Evolutionary conservation across 2,329 filamentous ascomycete species (phyloP).

Genomic region (Calonectria pseudoturangicola): DNA sequence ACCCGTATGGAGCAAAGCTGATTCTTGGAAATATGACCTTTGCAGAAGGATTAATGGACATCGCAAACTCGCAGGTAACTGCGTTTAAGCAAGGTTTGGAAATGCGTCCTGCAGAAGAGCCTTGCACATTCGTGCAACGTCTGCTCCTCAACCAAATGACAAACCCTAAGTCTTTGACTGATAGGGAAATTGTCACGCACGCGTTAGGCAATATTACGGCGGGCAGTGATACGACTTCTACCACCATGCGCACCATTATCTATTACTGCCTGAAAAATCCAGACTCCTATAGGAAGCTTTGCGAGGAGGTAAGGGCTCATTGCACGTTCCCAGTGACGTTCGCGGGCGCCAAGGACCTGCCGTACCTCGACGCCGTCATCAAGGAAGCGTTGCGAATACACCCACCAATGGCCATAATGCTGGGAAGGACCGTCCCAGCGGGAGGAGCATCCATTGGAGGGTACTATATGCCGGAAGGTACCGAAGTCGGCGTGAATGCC

Average conservation of each 20-base stretch:
- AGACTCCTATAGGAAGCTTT: not conserved
- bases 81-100: not conserved
- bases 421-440: slow-evolving; percentile 7
- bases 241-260: not conserved
- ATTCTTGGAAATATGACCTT: not conserved
- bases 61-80: slow-evolving; percentile 7
- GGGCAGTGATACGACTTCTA: slow-evolving; percentile 13
- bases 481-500: slow-evolving; percentile 21
- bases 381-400: slow-evolving; percentile 35
- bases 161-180: slow-evolving; percentile 1
- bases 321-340: slow-evolving; percentile 1
- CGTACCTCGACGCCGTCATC: slow-evolving; percentile 26
- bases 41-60: not conserved
- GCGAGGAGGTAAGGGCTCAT: not conserved
- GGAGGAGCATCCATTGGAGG: slow-evolving; percentile 15
- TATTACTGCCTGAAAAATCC: slow-evolving; percentile 13
- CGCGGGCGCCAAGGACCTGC: not conserved
- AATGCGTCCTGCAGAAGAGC: slow-evolving; percentile 1
- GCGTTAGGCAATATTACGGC: slow-evolving; percentile 14
- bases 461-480: slow-evolving; percentile 17
- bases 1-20: not conserved
- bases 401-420: slow-evolving; percentile 15
- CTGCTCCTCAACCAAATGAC: slow-evolving; percentile 7
- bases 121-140: slow-evolving; percentile 12
- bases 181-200: slow-evolving; percentile 7